phyloP scores from a whole-genome alignment of 129 eudicot species.

The carrot (Daucus carota) region DH1_v3.0 NC_030385.2:3145001-3145500 shows the following conservation, averaged over 20 bases:
- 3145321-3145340: too few relatives aligned
- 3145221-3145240: background rate
- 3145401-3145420: background rate
- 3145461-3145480: background rate
- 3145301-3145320: too few relatives aligned
- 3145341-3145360: too few relatives aligned
- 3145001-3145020: constrained; percentile 46
- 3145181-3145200: background rate
- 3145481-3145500: too few relatives aligned
- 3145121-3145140: too few relatives aligned
- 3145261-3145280: too few relatives aligned
- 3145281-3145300: too few relatives aligned
- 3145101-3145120: too few relatives aligned
- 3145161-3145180: background rate
- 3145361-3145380: too few relatives aligned
- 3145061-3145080: constrained; percentile 75
- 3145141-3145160: background rate
- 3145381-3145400: too few relatives aligned
- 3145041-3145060: constrained; percentile 53
- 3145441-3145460: background rate
- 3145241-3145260: too few relatives aligned
- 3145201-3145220: background rate
- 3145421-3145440: background rate
- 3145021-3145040: constrained; percentile 64
- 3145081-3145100: background rate